Evolutionary conservation across 768 basidiomycete species (phyloP).

Genomic region (Russula ochroleuca): DNA sequence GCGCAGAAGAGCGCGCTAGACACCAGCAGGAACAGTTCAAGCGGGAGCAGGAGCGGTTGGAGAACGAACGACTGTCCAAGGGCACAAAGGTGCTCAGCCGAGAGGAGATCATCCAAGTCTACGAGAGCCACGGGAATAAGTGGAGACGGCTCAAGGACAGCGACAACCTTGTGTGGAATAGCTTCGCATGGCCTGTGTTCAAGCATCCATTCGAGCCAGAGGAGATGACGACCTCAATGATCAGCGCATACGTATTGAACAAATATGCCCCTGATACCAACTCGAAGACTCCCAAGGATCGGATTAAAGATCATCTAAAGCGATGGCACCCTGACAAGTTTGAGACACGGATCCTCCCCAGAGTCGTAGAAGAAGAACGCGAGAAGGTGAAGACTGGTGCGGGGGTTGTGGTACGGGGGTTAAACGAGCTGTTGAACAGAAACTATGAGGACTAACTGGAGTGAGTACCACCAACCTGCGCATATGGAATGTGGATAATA

Average conservation of each 20-base stretch:
- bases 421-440: constrained; percentile 65
- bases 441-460: constrained; percentile 29
- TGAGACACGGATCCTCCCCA: constrained; percentile 60
- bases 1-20: constrained; percentile 58
- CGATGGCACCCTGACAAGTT: constrained; percentile 84
- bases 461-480: constrained; percentile 18
- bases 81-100: constrained; percentile 45
- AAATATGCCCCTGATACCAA: constrained; percentile 52
- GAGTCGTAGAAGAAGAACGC: constrained; percentile 58
- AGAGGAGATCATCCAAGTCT: constrained; percentile 53
- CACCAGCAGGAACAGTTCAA: constrained; percentile 67
- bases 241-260: constrained; percentile 60
- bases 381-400: constrained; percentile 70
- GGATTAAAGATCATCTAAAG: constrained; percentile 69
- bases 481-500: neutral
- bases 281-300: constrained; percentile 56
- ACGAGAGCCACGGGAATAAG: constrained; percentile 57
- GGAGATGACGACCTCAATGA: constrained; percentile 52
- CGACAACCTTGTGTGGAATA: constrained; percentile 53
- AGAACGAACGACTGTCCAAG: constrained; percentile 43
- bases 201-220: constrained; percentile 53
- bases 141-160: constrained; percentile 46
- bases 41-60: constrained; percentile 57
- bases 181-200: constrained; percentile 74
- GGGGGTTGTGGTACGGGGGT: constrained; percentile 61